Base-by-base conservation (phyloP, 805 yeast species). In the Candida boidinii region DNA sequence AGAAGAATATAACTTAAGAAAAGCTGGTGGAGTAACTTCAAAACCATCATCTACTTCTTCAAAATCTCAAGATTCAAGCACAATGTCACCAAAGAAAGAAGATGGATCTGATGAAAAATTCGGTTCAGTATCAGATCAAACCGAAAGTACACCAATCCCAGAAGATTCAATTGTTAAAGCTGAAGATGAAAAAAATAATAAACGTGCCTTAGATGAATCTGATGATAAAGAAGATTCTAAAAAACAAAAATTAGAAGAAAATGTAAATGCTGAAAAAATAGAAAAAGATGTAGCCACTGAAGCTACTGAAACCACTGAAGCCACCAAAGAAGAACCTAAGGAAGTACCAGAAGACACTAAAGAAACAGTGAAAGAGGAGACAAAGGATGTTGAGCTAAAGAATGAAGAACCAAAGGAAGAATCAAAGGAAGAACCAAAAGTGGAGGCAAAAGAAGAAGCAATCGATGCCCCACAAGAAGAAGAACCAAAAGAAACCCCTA, bases 1-100 rank as follows among this genome's bases (percentile, higher is more conserved):
- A 79, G 71, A 62, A 33, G 72, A 50, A 31, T 59, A 54, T 38
- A 51, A 45, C 19, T 30, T 38, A 20, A 51, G 53, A 26, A 24
- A 28, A 15, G 37, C 31, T 14, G 30, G 12, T 21, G 15, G 14
- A n/a, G n/a, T 13, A 7, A 18, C 30, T 10, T 22, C 27, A n/a
- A 11, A 19, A 21, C 9, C 15, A 26, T n/a, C 19, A 24, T 10
- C 28, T 23, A 7, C 23, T 12, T 9, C 23, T n/a, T n/a, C n/a
- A n/a, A n/a, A n/a, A n/a, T n/a, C n/a, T n/a, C n/a, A n/a, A n/a
- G n/a, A n/a, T n/a, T n/a, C n/a, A n/a, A n/a, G n/a, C n/a, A n/a
- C n/a, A n/a, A n/a, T n/a, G n/a, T n/a, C n/a, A n/a, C n/a, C n/a
- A n/a, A n/a, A n/a, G n/a, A n/a, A n/a, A n/a, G n/a, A n/a, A n/a